A percentile compares a stretch with the other conserved stretches of the same genome.
Evolutionary conservation across 2,329 filamentous ascomycete species (phyloP).

Genomic region (Colletotrichum brevisporum): DNA sequence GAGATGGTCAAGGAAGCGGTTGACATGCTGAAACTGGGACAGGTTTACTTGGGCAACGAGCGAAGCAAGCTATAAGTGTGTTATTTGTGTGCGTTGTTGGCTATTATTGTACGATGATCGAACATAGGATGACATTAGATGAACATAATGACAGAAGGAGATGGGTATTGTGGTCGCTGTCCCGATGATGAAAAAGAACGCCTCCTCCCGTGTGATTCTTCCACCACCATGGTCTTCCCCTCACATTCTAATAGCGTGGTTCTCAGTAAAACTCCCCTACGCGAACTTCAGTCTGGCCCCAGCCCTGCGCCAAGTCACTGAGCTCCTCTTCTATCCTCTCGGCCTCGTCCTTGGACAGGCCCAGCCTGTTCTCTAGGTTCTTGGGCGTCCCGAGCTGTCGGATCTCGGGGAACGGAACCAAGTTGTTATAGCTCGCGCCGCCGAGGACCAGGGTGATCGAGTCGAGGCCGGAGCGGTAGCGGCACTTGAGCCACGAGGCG

Average conservation of each 20-base stretch:
- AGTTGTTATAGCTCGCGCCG: background rate
- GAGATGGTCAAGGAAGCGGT: conserved; percentile 89
- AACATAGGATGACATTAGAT: background rate
- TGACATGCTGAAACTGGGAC: conserved; percentile 74
- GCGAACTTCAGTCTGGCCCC: conserved; percentile 28
- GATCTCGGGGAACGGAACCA: conserved; percentile 24
- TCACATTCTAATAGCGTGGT: no score
- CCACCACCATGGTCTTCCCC: no score
- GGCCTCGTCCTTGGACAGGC: conserved; percentile 21
- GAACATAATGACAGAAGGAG: conserved; percentile 3
- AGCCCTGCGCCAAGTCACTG: conserved; percentile 26
- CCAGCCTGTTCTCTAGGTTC: conserved; percentile 13
- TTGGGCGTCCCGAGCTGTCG: conserved; percentile 18
- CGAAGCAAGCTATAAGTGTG: conserved; percentile 57
- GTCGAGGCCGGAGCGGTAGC: conserved; percentile 31
- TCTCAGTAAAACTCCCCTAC: conserved; percentile 27
- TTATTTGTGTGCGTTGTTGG: background rate
- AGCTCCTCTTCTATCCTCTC: conserved; percentile 33
- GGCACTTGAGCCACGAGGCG: conserved; percentile 33
- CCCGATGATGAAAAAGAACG: background rate
- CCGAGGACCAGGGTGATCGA: conserved; percentile 30
- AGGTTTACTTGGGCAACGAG: conserved; percentile 67
- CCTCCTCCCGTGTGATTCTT: background rate
- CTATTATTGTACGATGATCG: conserved; percentile 1
- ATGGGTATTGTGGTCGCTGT: conserved; percentile 36